These are phyloP conservation scores for Candida sanyaensis DNA, from an alignment of 1,139 yeast species.

Conservation along the genomic window DNA sequence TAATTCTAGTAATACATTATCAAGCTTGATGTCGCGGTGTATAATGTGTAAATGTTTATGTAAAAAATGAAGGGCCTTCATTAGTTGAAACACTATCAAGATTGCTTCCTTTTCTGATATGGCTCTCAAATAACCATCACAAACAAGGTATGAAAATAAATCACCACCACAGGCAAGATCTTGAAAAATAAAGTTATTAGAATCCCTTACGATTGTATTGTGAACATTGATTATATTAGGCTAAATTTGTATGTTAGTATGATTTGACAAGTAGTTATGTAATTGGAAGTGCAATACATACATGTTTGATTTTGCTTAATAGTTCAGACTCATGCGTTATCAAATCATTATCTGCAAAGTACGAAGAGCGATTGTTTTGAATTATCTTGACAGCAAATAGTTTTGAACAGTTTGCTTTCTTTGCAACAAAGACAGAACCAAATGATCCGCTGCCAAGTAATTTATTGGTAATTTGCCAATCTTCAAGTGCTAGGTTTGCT, in stretches of 20 bases:
- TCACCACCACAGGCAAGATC: conserved; percentile 66
- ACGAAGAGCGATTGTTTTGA: conserved; percentile 17
- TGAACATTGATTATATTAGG: conserved; percentile 48
- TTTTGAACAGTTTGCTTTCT: conserved; percentile 15
- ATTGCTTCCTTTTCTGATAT: conserved; percentile 57
- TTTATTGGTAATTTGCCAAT: conserved; percentile 46
- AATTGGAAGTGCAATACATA: conserved; percentile 26
- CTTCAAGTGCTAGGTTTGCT: conserved; percentile 10
- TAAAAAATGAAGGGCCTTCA: conserved; percentile 54
- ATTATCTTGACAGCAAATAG: conserved; percentile 57
- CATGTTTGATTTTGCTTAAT: conserved; percentile 37
- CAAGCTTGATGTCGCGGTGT: conserved; percentile 40
- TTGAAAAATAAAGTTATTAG: conserved; percentile 49
- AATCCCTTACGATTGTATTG: conserved; percentile 36
- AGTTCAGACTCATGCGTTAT: conserved; percentile 38
- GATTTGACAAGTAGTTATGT: conserved; percentile 5
- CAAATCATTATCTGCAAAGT: conserved; percentile 23
- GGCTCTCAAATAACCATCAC: conserved; percentile 38
- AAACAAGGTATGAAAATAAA: conserved; percentile 57
- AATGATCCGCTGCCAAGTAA: conserved; percentile 62
- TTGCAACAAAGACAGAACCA: conserved; percentile 49
- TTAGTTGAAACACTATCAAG: conserved; percentile 55
- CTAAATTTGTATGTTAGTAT: conserved; percentile 21
- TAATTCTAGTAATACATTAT: conserved; percentile 53
- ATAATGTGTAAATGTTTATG: conserved; percentile 31